Conservation (phyloP, 306 rosid genomes). For the Malus orientalis region DNA sequence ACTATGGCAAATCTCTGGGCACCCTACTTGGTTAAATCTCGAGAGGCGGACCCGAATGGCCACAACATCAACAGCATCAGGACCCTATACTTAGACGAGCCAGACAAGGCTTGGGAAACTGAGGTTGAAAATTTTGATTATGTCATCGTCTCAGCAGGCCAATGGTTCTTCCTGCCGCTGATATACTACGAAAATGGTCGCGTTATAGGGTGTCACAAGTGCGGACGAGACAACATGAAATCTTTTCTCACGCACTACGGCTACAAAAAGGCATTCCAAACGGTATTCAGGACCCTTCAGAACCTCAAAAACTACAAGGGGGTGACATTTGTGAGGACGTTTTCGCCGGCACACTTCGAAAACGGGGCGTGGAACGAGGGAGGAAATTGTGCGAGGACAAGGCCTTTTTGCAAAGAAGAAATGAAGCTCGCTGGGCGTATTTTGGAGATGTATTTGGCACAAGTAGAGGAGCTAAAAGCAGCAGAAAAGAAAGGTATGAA, state of each 20-base stretch:
- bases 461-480: constrained; percentile 48
- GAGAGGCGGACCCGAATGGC: constrained; percentile 36
- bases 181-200: constrained; percentile 42
- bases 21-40: constrained; percentile 53
- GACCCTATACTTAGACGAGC: constrained; percentile 62
- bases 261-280: constrained; percentile 60
- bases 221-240: constrained; percentile 36
- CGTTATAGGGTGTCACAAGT: constrained; percentile 54
- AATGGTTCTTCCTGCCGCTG: constrained; percentile 77
- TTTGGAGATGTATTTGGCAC: constrained; percentile 36
- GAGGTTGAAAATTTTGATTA: constrained; percentile 52
- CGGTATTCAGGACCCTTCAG: constrained; percentile 39
- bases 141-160: constrained; percentile 76
- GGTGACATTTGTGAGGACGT: constrained; percentile 68
- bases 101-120: constrained; percentile 48
- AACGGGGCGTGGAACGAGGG: constrained; percentile 82
- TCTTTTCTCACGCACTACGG: constrained; percentile 30
- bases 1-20: constrained; percentile 71
- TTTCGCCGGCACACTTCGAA: constrained; percentile 86
- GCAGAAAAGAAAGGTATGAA: constrained; percentile 34
- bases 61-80: constrained; percentile 39
- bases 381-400: constrained; percentile 66
- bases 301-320: constrained; percentile 46
- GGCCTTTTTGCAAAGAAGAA: constrained; percentile 51
- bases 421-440: constrained; percentile 21